Base-by-base conservation (phyloP, 192 early-diverging fungal species). In the Jimgerdemannia flammicorona region DNA sequence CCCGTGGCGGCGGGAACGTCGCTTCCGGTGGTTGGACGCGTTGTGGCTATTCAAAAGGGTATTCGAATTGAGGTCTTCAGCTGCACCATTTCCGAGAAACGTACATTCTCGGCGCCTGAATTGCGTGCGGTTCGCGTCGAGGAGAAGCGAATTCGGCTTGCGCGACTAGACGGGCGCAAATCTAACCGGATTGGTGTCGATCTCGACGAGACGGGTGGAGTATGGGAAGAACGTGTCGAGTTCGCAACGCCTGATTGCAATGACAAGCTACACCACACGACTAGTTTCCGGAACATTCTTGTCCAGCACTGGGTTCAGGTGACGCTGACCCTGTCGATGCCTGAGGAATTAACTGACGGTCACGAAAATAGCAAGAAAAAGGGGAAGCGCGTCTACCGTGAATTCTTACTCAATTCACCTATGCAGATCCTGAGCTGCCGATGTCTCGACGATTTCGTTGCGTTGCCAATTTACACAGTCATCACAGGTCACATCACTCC, bases 161-260 rank as follows among this genome's bases (percentile, higher is more conserved):
- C 14, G 49, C 14, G 49, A 10, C 6, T 14, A 6, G 49, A 59
- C 14, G 67, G 9, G 6, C 2, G 19, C 67, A 68, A 20, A 20
- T 40, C 67, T 4, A 18, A 68, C 67, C 19, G 19, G 19, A 68
- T 68, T 68, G 67, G 67, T 14, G 40, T 68, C 67, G 67, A 68
- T 1, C 9, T 68, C 9, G 67, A 68, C 40, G 67, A 20, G 67
- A 68, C 40, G 29, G 67, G 67, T 19, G 67, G 67, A 14, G 67
- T 68, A 9, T 68, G 19, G 19, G 40, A 68, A 9, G 67, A 68
- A 19, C 19, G 29, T 8, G 40, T 18, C 18, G 67, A 6, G 9
- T 68, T 68, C 40, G 29, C 7, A 0, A 40, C 40, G 67, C 40
- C 19, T 8, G 19, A 68, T 2, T 68, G 67, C 40, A 68, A 20